Evolutionary conservation across 2,329 filamentous ascomycete genomes (phyloP).

Genomic region (Xylaria sp.): DNA sequence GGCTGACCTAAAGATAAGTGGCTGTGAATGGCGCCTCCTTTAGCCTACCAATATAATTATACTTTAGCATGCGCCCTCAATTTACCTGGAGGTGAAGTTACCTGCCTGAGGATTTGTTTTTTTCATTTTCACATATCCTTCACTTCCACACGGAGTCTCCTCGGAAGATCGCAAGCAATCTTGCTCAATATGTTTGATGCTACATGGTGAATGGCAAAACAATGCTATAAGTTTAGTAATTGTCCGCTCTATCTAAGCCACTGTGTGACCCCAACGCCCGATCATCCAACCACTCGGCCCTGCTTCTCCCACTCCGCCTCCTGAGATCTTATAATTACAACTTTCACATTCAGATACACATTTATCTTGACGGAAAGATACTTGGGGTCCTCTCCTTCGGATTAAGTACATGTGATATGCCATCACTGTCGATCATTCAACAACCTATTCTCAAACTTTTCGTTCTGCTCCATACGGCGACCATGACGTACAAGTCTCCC

Average conservation of each 20-base stretch:
- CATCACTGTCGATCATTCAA: background rate
- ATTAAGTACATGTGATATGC: background rate
- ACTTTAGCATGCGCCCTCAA: background rate
- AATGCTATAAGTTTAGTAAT: background rate
- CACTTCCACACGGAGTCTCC: background rate
- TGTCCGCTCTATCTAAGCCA: background rate
- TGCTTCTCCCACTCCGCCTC: no score
- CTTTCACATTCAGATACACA: no score
- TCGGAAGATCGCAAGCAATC: background rate
- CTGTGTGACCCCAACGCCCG: no score
- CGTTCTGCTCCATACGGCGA: background rate
- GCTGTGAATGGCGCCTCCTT: background rate
- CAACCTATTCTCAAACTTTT: background rate
- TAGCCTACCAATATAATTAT: background rate
- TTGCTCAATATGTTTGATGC: background rate
- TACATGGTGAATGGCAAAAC: no score
- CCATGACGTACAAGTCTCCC: slow-evolving; percentile 19
- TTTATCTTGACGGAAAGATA: background rate
- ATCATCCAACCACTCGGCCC: no score
- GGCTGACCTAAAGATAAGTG: background rate
- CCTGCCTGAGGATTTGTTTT: background rate
- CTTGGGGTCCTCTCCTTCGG: background rate
- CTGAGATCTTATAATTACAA: no score
- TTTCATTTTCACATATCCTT: background rate
- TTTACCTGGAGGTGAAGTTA: background rate